Base-by-base conservation (phyloP, 306 rosid genomes). In the Herpetospermum pedunculosum region DNA sequence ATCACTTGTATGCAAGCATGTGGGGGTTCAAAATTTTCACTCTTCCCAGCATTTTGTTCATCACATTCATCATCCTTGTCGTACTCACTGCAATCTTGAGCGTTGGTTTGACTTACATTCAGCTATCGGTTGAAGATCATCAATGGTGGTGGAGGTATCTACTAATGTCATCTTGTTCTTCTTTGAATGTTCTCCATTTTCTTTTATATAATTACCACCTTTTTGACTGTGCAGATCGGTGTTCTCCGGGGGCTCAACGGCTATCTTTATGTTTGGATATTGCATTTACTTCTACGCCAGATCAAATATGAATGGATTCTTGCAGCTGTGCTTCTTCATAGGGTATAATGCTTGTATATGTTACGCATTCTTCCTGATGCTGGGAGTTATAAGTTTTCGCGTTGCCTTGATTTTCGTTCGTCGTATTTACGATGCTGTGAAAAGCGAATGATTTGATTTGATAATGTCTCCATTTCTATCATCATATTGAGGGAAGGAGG, bases 121-220 rank as follows among this genome's bases (percentile, higher is more conserved):
- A 91, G 75, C 88, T 91, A 52, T 86, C 97, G 40, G 87, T 46
- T n/a, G 97, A 91, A 85, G 93, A 90, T 76, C 97, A 92, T 78
- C 88, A 86, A 69, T 91, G 97, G 97, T 91, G 97, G 97, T 91
- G 97, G 96, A 87, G 96, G 96, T 91, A 84, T 76, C 30, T 37
- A 63, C 26, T 63, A n/a, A 46, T 70, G 16, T n/a, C n/a, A n/a
- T n/a, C n/a, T 70, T 47, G 57, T 70, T 70, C 23, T 30, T 47
- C 16, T 21, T 48, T 1, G 29, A 30, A 8, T 28, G 41, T 48
- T 19, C 16, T 48, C 8, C 60, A 18, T 9, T 71, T 47, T 44
- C 48, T 29, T 3, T 2, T 25, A 5, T 49, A 48, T n/a, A 4
- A 15, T 30, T 55, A 3, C 38, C 43, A 14, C 41, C 25, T 46